These are phyloP conservation scores for Lactifluus hygrophoroides DNA, from an alignment of 768 basidiomycete species.

Conservation along the genomic window DNA sequence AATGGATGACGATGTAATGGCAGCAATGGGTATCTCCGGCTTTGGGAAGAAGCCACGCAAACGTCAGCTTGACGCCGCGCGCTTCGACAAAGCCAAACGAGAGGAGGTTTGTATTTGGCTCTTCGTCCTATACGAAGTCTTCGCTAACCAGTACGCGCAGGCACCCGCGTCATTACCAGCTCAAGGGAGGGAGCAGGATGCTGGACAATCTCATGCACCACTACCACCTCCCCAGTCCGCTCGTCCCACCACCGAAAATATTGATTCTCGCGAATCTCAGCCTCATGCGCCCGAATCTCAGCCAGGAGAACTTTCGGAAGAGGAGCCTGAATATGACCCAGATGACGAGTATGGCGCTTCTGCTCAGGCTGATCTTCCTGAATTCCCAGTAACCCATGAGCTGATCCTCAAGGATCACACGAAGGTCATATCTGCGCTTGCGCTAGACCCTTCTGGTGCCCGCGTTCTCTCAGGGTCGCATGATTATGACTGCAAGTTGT, in stretches of 20 bases:
- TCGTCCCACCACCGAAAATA: background rate
- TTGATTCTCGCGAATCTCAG: background rate
- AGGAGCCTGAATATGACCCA: conserved; percentile 30
- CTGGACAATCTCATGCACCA: conserved; percentile 22
- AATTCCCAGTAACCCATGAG: conserved; percentile 87
- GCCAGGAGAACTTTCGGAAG: conserved; percentile 4
- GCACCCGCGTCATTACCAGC: background rate
- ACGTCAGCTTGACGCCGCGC: conserved; percentile 60
- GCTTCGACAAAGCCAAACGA: conserved; percentile 72
- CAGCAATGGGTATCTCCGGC: conserved; percentile 75
- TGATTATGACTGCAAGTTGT: conserved; percentile 96
- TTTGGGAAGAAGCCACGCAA: conserved; percentile 71
- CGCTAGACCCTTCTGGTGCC: conserved; percentile 91
- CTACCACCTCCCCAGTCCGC: conserved; percentile 5
- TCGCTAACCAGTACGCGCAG: background rate
- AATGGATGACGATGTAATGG: conserved; percentile 63
- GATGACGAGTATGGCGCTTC: conserved; percentile 36
- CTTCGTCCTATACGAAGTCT: background rate
- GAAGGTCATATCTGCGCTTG: conserved; percentile 89
- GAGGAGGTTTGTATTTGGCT: conserved; percentile 29
- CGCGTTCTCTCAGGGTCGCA: conserved; percentile 86
- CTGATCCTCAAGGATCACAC: conserved; percentile 88
- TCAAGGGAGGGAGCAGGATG: conserved; percentile 23
- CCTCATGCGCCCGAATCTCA: conserved; percentile 8
- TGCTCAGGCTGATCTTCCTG: conserved; percentile 42